Conservation (phyloP, 163 green algal genomes). For the Coccomyxa subellipsoidea region DNA sequence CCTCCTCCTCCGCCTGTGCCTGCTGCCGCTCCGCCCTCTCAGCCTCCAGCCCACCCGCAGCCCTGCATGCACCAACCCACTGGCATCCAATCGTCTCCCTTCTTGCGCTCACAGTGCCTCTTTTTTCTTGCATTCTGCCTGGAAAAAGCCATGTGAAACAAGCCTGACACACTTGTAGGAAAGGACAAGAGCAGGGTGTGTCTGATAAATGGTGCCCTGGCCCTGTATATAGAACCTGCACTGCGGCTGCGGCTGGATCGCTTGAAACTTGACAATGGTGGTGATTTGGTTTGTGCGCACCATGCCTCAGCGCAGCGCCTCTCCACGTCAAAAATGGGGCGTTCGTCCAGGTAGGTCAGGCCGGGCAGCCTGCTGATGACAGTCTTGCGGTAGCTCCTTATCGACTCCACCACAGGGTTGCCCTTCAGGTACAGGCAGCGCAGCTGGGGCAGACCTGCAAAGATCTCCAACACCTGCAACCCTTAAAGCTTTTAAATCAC, state of each 20-base stretch:
- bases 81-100: too few species aligned
- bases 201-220: too few species aligned
- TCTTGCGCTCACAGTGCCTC: too few species aligned
- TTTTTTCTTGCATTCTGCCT: too few species aligned
- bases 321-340: slow-evolving; percentile 77
- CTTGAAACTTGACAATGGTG: too few species aligned
- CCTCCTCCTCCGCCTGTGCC: slow-evolving; percentile 45
- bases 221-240: too few species aligned
- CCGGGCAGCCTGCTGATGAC: slow-evolving; percentile 54
- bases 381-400: slow-evolving; percentile 74
- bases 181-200: too few species aligned
- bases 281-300: too few species aligned
- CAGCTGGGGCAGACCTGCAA: slow-evolving; percentile 57
- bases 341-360: slow-evolving; percentile 84
- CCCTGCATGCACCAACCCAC: neutral
- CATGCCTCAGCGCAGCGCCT: slow-evolving; percentile 65
- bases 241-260: too few species aligned
- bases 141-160: too few species aligned
- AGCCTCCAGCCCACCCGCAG: slow-evolving; percentile 63
- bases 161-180: too few species aligned
- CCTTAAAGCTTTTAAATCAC: neutral
- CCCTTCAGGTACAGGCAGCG: slow-evolving; percentile 79
- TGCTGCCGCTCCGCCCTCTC: slow-evolving; percentile 64
- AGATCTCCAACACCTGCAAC: slow-evolving; percentile 20
- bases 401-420: slow-evolving; percentile 68